These are phyloP conservation scores for Nicotiana noctiflora DNA, from an alignment of 257 asterid species.

Conservation along the genomic window DNA sequence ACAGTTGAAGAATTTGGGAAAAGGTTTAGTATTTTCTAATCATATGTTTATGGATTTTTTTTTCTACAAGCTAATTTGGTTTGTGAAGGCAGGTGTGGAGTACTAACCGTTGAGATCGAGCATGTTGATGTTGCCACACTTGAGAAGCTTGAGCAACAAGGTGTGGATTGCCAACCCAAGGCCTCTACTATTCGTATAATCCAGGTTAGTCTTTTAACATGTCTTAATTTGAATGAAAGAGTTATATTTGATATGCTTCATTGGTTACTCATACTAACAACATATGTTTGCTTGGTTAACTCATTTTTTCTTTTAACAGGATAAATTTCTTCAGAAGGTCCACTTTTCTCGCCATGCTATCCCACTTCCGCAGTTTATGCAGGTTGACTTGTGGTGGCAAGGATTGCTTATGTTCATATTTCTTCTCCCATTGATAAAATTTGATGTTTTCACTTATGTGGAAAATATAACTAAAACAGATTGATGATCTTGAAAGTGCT, in stretches of 20 bases:
- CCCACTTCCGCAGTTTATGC: slow-evolving; percentile 42
- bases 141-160: slow-evolving; percentile 78
- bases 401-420: no score
- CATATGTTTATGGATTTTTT: background rate
- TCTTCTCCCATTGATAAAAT: no score
- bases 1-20: slow-evolving; percentile 84
- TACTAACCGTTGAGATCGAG: slow-evolving; percentile 82
- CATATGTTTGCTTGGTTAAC: background rate
- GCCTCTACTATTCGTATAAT: slow-evolving; percentile 84
- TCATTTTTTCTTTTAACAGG: slow-evolving; percentile 38
- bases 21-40: slow-evolving; percentile 32
- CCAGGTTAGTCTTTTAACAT: slow-evolving; percentile 45
- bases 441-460: no score
- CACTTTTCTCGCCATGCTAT: slow-evolving; percentile 73
- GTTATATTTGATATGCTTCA: background rate
- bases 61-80: background rate
- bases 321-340: slow-evolving; percentile 79
- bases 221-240: background rate
- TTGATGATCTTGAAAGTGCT: no score
- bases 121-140: slow-evolving; percentile 90
- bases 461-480: background rate
- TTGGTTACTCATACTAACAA: background rate
- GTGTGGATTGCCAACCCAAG: slow-evolving; percentile 94
- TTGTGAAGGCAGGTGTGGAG: slow-evolving; percentile 66
- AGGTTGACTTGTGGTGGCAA: background rate